Evolutionary conservation across 1,284 basidiomycete species (phyloP).

Genomic region (Puccinia novopanici): DNA sequence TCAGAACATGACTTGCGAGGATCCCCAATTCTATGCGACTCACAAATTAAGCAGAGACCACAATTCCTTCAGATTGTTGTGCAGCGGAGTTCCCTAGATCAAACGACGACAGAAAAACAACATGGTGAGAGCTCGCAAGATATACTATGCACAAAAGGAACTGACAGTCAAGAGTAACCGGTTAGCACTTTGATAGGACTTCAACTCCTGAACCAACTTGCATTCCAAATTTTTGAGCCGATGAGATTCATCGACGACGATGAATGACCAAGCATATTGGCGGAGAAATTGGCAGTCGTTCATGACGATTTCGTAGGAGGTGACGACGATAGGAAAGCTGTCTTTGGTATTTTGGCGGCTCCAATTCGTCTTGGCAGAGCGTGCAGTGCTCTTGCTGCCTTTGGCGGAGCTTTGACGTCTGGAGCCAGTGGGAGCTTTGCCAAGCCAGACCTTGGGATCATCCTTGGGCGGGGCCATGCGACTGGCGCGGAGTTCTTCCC

Average conservation of each 20-base stretch:
- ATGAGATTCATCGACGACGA: conserved; percentile 95
- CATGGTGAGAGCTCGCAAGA: not conserved
- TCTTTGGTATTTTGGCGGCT: conserved; percentile 53
- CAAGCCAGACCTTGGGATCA: conserved; percentile 53
- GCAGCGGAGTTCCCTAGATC: conserved; percentile 55
- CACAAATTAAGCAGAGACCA: conserved; percentile 90
- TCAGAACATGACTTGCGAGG: not conserved
- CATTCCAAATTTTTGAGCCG: conserved; percentile 83
- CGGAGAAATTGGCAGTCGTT: conserved; percentile 71
- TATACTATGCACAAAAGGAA: conserved; percentile 63
- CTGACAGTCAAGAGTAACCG: conserved; percentile 92
- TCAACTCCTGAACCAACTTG: conserved; percentile 82
- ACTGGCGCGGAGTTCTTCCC: conserved; percentile 59
- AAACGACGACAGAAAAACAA: conserved; percentile 13
- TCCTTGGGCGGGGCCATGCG: conserved; percentile 57
- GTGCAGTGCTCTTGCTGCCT: conserved; percentile 45
- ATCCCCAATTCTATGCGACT: conserved; percentile 40
- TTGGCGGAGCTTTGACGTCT: conserved; percentile 49
- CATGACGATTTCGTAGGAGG: conserved; percentile 92
- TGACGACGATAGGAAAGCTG: conserved; percentile 78
- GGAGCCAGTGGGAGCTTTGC: conserved; percentile 4
- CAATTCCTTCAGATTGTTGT: conserved; percentile 91
- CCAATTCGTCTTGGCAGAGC: conserved; percentile 13
- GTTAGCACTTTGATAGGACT: conserved; percentile 79
- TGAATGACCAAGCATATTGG: conserved; percentile 81